Evolutionary conservation across 805 yeast genomes (phyloP).

Genomic region (Wickerhamiella occidentalis): DNA sequence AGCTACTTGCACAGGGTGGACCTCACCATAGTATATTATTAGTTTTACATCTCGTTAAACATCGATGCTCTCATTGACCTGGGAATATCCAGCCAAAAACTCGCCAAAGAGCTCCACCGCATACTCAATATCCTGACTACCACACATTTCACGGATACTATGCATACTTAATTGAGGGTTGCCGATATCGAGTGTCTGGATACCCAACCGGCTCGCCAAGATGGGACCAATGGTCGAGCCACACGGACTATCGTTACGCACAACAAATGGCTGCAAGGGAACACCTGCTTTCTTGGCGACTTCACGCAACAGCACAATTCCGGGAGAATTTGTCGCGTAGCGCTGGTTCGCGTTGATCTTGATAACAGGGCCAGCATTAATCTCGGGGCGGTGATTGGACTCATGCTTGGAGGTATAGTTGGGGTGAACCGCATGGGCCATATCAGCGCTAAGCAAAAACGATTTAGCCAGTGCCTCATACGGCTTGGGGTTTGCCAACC

Average conservation of each 20-base stretch:
- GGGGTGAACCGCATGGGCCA: conserved; percentile 96
- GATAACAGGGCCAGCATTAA: conserved; percentile 85
- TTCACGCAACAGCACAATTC: conserved; percentile 63
- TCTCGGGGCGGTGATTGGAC: conserved; percentile 58
- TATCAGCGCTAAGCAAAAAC: conserved; percentile 82
- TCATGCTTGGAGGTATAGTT: conserved; percentile 73
- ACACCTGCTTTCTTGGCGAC: conserved; percentile 54
- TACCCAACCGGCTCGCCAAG: conserved; percentile 73
- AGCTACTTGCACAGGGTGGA: no score
- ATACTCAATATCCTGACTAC: conserved; percentile 55
- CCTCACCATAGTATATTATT: no score
- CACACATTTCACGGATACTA: conserved; percentile 84
- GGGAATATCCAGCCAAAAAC: conserved; percentile 34
- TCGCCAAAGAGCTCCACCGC: conserved; percentile 50
- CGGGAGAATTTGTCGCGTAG: conserved; percentile 87
- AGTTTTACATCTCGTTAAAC: no score
- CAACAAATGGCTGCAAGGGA: conserved; percentile 91
- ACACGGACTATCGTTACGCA: conserved; percentile 83
- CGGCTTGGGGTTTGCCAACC: conserved; percentile 40
- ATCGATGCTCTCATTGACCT: conserved; percentile 11
- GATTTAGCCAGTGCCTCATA: conserved; percentile 40
- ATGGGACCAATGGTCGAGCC: conserved; percentile 97
- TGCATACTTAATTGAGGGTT: conserved; percentile 92
- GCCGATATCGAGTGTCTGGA: conserved; percentile 80
- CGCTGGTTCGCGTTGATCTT: conserved; percentile 92